phyloP scores from a whole-genome alignment of 495 filamentous ascomycete genomes.

The Xanthoparmelia taractica region DNA sequence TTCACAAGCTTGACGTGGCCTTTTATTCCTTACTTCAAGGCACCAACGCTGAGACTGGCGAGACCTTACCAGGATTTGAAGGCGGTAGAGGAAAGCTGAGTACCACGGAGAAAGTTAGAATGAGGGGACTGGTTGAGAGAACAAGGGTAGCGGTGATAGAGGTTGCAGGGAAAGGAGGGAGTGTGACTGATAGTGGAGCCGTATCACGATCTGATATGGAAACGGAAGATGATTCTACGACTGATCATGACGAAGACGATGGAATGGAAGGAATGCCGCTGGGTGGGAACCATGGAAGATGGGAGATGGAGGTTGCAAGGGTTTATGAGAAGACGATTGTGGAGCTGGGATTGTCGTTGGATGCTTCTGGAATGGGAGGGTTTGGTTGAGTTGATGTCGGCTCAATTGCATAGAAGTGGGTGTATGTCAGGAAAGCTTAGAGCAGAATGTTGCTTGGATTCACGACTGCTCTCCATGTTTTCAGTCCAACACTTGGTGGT shows the following conservation, averaged over 20 bases:
- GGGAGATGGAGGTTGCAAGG: constrained; percentile 61
- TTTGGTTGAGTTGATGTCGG: not conserved
- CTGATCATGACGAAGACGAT: constrained; percentile 34
- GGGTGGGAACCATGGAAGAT: constrained; percentile 38
- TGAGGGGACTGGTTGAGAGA: constrained; percentile 66
- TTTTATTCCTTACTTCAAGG: constrained; percentile 67
- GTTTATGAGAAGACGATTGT: constrained; percentile 71
- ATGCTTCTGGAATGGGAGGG: constrained; percentile 5
- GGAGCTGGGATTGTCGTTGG: constrained; percentile 22
- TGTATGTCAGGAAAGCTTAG: constrained; percentile 1
- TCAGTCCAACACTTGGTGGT: not conserved
- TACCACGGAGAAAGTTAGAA: constrained; percentile 73
- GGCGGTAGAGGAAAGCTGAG: constrained; percentile 40
- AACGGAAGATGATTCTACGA: constrained; percentile 31
- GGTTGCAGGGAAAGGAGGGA: constrained; percentile 43
- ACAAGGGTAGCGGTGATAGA: constrained; percentile 60
- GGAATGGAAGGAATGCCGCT: constrained; percentile 30
- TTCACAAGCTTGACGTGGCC: constrained; percentile 69
- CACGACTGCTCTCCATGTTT: not conserved
- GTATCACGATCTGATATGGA: constrained; percentile 30
- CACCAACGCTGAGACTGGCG: constrained; percentile 55
- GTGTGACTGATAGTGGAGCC: constrained; percentile 26
- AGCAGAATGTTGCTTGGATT: not conserved
- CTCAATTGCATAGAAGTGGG: not conserved
- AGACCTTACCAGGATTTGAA: constrained; percentile 59